Evolutionary conservation across 106 monocot species (phyloP).

Genomic region (Iris macrosiphon): DNA sequence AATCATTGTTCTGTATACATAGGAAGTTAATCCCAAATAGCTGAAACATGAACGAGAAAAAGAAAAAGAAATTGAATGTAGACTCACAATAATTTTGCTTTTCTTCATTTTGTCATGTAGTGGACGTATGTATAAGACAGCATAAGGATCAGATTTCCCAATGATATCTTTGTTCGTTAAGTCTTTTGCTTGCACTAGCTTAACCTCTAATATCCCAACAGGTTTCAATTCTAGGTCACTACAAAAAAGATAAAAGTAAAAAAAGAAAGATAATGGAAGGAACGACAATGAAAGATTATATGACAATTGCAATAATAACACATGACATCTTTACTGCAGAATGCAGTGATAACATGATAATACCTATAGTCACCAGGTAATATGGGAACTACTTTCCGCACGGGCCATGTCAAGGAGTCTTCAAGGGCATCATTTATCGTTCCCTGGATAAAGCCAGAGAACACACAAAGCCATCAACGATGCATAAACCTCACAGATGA

Average conservation of each 20-base stretch:
- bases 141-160: constrained; percentile 91
- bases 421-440: constrained; percentile 86
- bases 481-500: background rate
- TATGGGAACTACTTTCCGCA: constrained; percentile 81
- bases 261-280: background rate
- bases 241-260: background rate
- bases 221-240: constrained; percentile 88
- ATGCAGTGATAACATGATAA: background rate
- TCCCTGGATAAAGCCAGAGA: constrained; percentile 32
- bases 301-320: background rate
- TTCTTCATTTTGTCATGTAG: constrained; percentile 69
- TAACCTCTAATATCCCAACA: constrained; percentile 74
- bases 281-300: background rate
- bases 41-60: constrained; percentile 2
- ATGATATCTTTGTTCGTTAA: constrained; percentile 74
- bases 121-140: constrained; percentile 62
- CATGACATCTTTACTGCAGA: background rate
- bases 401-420: constrained; percentile 85
- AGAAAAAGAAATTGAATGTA: background rate
- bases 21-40: constrained; percentile 2
- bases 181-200: constrained; percentile 76
- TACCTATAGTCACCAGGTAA: constrained; percentile 96
- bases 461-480: background rate
- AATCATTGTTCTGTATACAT: constrained; percentile 70
- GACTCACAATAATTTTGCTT: constrained; percentile 82